Evolutionary conservation across 257 asterid species (phyloP), one percentile per base, ranked within the genome.

Genomic region (Nicotiana knightiana): DNA sequence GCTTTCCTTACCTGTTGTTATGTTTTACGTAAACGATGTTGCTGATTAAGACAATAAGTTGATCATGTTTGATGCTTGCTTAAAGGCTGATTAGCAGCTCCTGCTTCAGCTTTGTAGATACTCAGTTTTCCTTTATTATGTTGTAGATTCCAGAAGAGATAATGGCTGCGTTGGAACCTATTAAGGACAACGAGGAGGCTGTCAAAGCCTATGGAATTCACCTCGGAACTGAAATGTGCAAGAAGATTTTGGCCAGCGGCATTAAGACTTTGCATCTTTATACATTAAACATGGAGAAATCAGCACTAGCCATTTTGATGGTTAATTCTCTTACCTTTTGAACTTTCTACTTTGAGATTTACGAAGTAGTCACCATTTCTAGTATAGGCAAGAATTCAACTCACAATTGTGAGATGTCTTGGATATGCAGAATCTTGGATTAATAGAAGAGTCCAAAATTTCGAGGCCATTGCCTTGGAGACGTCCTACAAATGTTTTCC

Each of bases 221-320:
- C 94, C 97, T 91, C 51, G 99, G 94, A 81, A 91, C 99, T 81
- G 99, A 96, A 88, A 96, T 93, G 97, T 96, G 98, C 95, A 96
- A 94, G 94, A 94, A 93, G 93, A 92, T 96, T 83, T 59, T 96
- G 89, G 94, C 99, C 70, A 92, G 86, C 87, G 99, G 99, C 82
- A 93, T 94, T 88, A 93, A 84, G 89, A 91, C 97, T 33, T 5
- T 96, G 76, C 99, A 96, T 90, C 91, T 96, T 66, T 96, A 96
- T 77, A 96, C 99, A 9, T 83, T 96, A 86, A 96, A 96, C 90
- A 94, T 96, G 99, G 99, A 96, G 86, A 96, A 96, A 86, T 94
- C 99, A 87, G 99, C 98, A 80, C 81, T 94, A 89, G 99, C 97
- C 33, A 96, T 96, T 84, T 66, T 96, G 92, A 87, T 84, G 97